phyloP scores from a whole-genome alignment of 2,329 filamentous ascomycete genomes.

The Septoria linicola region DNA sequence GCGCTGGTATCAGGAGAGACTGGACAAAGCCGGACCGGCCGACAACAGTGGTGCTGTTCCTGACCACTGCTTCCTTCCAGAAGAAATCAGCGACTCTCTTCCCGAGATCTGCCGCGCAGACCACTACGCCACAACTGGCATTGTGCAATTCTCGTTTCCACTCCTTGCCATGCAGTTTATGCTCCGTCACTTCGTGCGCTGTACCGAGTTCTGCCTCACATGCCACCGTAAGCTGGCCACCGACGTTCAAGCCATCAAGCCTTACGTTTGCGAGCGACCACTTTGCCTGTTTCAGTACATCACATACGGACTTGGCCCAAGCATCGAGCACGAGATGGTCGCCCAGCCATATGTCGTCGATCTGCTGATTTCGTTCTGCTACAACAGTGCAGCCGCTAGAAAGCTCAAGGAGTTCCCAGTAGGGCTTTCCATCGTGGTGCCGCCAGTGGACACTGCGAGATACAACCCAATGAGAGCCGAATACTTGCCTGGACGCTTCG shows the following conservation, averaged over 20 bases:
- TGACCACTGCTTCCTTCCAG: constrained; percentile 41
- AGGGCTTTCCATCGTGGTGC: constrained; percentile 57
- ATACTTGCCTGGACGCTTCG: constrained; percentile 1
- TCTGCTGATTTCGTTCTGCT: constrained; percentile 79
- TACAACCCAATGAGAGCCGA: constrained; percentile 14
- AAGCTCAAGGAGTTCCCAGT: constrained; percentile 56
- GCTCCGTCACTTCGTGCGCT: constrained; percentile 73
- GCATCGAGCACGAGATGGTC: constrained; percentile 79
- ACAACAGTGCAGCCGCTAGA: constrained; percentile 52
- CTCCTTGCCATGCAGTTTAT: constrained; percentile 70
- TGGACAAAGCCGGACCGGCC: constrained; percentile 11
- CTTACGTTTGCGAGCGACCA: constrained; percentile 69
- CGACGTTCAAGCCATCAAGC: constrained; percentile 69
- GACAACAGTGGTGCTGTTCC: constrained; percentile 38
- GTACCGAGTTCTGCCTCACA: constrained; percentile 82
- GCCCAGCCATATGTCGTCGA: constrained; percentile 81
- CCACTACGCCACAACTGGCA: constrained; percentile 42
- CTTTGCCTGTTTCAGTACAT: constrained; percentile 89
- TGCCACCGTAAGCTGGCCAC: constrained; percentile 69
- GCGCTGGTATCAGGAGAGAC: constrained; percentile 48
- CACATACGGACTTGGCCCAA: constrained; percentile 78
- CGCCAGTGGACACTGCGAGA: constrained; percentile 35
- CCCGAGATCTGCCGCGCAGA: constrained; percentile 52
- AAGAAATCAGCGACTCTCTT: constrained; percentile 38
- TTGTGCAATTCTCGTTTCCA: constrained; percentile 50